Evolutionary conservation across 768 basidiomycete genomes (phyloP), one percentile per base, ranked within the genome.

Genomic region (Fistulinella prunicolor): DNA sequence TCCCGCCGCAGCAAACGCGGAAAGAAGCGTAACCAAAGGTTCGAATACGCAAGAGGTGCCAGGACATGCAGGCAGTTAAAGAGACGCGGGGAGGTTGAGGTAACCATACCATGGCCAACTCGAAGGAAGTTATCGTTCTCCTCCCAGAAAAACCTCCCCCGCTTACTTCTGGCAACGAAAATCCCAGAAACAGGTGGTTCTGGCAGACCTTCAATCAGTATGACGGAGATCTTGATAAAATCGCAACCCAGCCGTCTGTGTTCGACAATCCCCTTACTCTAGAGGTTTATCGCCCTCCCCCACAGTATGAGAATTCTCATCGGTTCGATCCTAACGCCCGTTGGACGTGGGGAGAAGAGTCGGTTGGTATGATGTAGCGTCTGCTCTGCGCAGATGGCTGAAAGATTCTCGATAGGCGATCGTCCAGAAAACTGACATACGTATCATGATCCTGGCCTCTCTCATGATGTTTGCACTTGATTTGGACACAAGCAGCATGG

Each of bases 311-410:
- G 64, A 84, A 83, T 55, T 56, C 73, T 6, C 80, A 80, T 54
- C 74, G 83, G 2, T 86, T 89, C 56, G 80, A 87, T 58, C 79
- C 81, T 2, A 42, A 63, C 14, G 83, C 83, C 17, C 75, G 84
- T 8, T 87, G 85, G 85, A 85, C 85, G 9, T 84, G 79, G 77
- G 60, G 80, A 34, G 83, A 87, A 63, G 85, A 87, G 65, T 71
- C 70, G 63, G 77, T 78, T 46, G 44, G 72, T 36, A 17, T 17
- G 16, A 39, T 16, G 4, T 12, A n/a, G 13, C 17, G 14, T 37
- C 6, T 29, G 9, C 13, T 16, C 13, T 20, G 46, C 22, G 16
- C 9, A 13, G 21, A 39, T 23, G 49, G 46, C 23, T 34, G 35
- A 17, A 35, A 17, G 35, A 9, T 51, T 44, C n/a, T 16, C 26